Evolutionary conservation across 2,329 filamentous ascomycete species (phyloP).

Genomic region (Colletotrichum sp.): DNA sequence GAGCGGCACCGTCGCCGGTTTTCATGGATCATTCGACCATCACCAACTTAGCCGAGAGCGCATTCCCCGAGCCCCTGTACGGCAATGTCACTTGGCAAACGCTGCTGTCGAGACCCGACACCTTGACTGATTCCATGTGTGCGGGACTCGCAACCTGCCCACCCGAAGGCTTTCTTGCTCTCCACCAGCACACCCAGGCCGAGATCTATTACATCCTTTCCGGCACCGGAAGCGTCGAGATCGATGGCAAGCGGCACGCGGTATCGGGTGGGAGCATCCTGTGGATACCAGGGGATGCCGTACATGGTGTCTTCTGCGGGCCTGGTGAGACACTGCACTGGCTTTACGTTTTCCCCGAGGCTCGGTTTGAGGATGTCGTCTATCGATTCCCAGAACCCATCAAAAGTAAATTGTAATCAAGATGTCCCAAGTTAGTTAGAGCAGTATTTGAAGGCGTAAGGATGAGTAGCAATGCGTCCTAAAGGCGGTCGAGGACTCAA

Average conservation of each 20-base stretch:
- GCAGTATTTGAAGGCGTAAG: not conserved
- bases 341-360: not conserved
- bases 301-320: not conserved
- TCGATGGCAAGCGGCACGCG: not conserved
- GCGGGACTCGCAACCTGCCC: not conserved
- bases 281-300: not conserved
- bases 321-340: not conserved
- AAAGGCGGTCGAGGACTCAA: not conserved
- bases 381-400: not conserved
- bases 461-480: not conserved
- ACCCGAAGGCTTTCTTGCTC: not conserved
- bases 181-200: not conserved
- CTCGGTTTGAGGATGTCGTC: not conserved
- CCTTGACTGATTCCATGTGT: not conserved
- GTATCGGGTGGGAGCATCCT: not conserved
- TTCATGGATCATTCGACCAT: not conserved
- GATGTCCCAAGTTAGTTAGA: not conserved
- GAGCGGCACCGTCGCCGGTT: not conserved
- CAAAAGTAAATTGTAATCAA: not conserved
- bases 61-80: not conserved
- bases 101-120: not conserved
- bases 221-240: not conserved
- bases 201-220: not conserved
- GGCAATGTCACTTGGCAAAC: not conserved
- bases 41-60: not conserved